A percentile compares a stretch with the other conserved stretches of the same genome.
Evolutionary conservation across 352 stramenopile genomes (phyloP).

Genomic region (Globisporangium canariense): DNA sequence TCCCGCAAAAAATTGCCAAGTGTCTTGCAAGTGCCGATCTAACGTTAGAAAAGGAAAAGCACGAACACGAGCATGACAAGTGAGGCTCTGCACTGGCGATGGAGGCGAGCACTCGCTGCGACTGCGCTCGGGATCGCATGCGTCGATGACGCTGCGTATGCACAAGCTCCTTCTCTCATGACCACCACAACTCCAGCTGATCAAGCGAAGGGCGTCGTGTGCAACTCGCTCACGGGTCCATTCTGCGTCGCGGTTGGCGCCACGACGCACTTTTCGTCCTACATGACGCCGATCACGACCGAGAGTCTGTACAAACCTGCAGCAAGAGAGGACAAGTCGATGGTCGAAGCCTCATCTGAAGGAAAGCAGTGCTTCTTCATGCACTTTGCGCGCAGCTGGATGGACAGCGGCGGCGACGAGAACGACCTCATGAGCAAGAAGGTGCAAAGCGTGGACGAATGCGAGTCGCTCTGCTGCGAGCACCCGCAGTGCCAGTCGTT

Average conservation of each 20-base stretch:
- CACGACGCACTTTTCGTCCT: conserved; percentile 33
- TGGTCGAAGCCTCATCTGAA: background rate
- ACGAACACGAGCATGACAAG: background rate
- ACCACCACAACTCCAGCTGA: background rate
- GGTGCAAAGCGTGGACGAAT: conserved; percentile 57
- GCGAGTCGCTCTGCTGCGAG: conserved; percentile 59
- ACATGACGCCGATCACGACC: conserved; percentile 59
- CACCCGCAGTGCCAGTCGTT: conserved; percentile 60
- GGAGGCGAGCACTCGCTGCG: background rate
- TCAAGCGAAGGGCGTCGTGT: conserved; percentile 20
- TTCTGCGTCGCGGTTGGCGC: conserved; percentile 48
- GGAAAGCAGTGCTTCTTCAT: conserved; percentile 64
- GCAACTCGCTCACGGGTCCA: conserved; percentile 62
- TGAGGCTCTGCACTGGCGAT: background rate
- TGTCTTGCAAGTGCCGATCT: conserved; percentile 4
- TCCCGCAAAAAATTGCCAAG: background rate
- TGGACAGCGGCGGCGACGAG: conserved; percentile 56
- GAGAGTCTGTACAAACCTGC: conserved; percentile 18
- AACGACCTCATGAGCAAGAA: conserved; percentile 63
- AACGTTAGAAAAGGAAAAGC: background rate
- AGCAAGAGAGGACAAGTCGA: background rate
- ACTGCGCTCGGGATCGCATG: background rate
- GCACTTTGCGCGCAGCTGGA: conserved; percentile 60
- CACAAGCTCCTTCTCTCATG: background rate
- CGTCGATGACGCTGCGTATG: background rate